Conservation (phyloP, 106 monocot genomes). For the Hemerocallis citrina region DNA sequence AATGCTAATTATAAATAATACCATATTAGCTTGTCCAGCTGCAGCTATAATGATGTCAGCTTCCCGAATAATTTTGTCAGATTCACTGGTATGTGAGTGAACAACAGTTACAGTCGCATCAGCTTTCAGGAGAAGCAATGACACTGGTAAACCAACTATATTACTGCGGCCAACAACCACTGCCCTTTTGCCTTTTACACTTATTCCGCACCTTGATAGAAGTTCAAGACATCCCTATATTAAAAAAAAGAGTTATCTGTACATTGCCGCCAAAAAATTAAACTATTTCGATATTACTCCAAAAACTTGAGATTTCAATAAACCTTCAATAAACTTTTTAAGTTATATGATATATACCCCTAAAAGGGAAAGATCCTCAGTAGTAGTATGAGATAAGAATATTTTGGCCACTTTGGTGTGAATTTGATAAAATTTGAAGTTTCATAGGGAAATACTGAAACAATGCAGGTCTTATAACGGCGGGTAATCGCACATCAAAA, state of each 20-base stretch:
- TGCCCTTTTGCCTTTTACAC: constrained; percentile 53
- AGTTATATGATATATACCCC: too few relatives aligned
- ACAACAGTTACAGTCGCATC: constrained; percentile 77
- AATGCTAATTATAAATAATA: too few relatives aligned
- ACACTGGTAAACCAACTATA: constrained; percentile 73
- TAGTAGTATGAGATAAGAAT: too few relatives aligned
- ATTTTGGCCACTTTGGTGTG: too few relatives aligned
- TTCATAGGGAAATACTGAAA: too few relatives aligned
- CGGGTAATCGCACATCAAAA: too few relatives aligned
- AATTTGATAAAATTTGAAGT: too few relatives aligned
- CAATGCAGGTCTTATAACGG: too few relatives aligned
- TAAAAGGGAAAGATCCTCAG: too few relatives aligned
- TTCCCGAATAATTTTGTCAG: constrained; percentile 54
- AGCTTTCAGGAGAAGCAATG: constrained; percentile 65
- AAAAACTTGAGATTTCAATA: neutral
- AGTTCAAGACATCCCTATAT: constrained; percentile 76
- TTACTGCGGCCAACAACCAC: constrained; percentile 79
- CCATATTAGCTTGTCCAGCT: constrained; percentile 80
- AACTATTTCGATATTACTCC: neutral
- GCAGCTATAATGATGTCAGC: constrained; percentile 88
- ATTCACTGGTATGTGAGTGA: constrained; percentile 55
- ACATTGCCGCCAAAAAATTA: too few relatives aligned
- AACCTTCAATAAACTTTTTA: neutral
- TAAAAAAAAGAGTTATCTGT: neutral
- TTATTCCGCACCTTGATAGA: constrained; percentile 59